These are phyloP conservation scores for Boletellus dicymbophilus DNA, from an alignment of 1,284 basidiomycete species.

Conservation along the genomic window DNA sequence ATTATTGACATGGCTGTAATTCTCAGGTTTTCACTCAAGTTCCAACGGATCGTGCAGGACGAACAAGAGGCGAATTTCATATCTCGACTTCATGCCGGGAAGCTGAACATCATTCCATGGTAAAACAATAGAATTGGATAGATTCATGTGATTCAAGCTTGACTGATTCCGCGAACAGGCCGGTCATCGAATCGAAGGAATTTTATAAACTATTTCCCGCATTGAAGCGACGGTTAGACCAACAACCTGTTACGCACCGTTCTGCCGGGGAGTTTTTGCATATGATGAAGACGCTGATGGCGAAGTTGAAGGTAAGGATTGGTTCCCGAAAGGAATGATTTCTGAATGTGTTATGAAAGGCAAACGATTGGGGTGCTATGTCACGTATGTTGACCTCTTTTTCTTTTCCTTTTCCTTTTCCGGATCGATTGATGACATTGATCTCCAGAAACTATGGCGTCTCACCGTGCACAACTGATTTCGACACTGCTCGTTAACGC, in stretches of 20 bases:
- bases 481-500: slow-evolving; percentile 44
- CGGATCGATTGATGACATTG: too few relatives aligned
- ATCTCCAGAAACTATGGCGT: slow-evolving; percentile 56
- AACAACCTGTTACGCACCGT: slow-evolving; percentile 48
- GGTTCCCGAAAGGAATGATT: too few relatives aligned
- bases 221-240: slow-evolving; percentile 47
- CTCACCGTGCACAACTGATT: slow-evolving; percentile 51
- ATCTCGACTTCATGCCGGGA: slow-evolving; percentile 51
- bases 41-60: slow-evolving; percentile 54
- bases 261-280: slow-evolving; percentile 57
- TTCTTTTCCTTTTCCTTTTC: neutral
- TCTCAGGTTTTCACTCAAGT: slow-evolving; percentile 51
- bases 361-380: slow-evolving; percentile 65
- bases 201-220: slow-evolving; percentile 55
- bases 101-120: slow-evolving; percentile 57
- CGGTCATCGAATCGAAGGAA: slow-evolving; percentile 58
- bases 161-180: too few relatives aligned
- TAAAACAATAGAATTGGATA: too few relatives aligned
- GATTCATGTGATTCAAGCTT: too few relatives aligned
- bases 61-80: slow-evolving; percentile 66
- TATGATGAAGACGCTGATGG: slow-evolving; percentile 63
- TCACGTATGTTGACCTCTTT: slow-evolving; percentile 42
- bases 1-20: neutral
- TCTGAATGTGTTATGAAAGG: slow-evolving; percentile 38
- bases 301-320: slow-evolving; percentile 54